phyloP scores from a whole-genome alignment of 805 yeast genomes.

The Schizosaccharomyces lindneri region DNA sequence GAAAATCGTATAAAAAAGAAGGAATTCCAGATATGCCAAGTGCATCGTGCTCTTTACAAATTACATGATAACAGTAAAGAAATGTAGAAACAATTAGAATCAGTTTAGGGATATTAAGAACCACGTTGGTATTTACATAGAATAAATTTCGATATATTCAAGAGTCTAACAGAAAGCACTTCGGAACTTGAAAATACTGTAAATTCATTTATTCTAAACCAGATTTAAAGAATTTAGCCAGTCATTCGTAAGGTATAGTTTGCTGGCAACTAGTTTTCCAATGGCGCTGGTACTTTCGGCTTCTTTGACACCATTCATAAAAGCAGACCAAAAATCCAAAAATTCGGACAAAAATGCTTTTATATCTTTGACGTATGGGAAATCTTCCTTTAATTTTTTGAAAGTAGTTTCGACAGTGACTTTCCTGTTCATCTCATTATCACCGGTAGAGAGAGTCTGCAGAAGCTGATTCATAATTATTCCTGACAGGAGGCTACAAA shows the following conservation, averaged over 20 bases:
- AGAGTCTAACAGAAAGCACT: too few relatives aligned
- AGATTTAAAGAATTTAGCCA: conserved; percentile 4
- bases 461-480: neutral
- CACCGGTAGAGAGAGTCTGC: neutral
- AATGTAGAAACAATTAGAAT: too few relatives aligned
- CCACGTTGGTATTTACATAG: too few relatives aligned
- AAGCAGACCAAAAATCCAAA: conserved; percentile 13
- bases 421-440: neutral
- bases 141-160: too few relatives aligned
- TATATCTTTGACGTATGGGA: conserved; percentile 11
- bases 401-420: conserved; percentile 11
- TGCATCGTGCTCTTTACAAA: too few relatives aligned
- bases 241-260: conserved; percentile 6
- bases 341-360: conserved; percentile 9
- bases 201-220: neutral
- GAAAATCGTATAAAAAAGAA: too few relatives aligned
- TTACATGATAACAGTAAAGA: too few relatives aligned
- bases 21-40: too few relatives aligned
- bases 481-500: neutral
- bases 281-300: conserved; percentile 6
- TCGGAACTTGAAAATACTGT: neutral
- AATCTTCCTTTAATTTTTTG: conserved; percentile 7
- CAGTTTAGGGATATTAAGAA: too few relatives aligned
- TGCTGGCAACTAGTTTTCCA: conserved; percentile 3
- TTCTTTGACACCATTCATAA: conserved; percentile 7